Base-by-base conservation (phyloP, 2,329 filamentous ascomycete species). In the Cercospora sp. region DNA sequence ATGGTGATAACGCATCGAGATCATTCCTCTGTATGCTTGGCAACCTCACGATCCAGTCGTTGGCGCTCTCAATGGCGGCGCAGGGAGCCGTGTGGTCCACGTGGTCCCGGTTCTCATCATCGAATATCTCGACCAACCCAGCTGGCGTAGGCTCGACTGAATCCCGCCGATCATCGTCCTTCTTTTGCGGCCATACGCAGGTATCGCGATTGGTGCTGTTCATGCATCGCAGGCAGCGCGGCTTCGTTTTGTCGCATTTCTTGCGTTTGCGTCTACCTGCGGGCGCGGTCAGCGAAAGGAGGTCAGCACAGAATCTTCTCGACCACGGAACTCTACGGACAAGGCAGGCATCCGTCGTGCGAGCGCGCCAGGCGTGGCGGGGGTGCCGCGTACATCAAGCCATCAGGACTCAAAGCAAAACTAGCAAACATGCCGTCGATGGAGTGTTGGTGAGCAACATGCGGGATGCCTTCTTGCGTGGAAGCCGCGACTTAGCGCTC, bases 221-320 rank as follows among this genome's bases (percentile, higher is more conserved):
- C n/a, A 67, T 69, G 60, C 72, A 74, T 6, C 67, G 65, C 51
- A 58, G 53, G 55, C 71, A 74, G 33, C 39, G 65, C 1, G 70
- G 71, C 39, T 60, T 64, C 12, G 55, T 58, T 23, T 66, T 59
- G 64, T 74, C 72, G 18, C 71, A 74, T 63, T 61, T 67, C 57
- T 74, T 73, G 65, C 72, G 70, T 51, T 73, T 73, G 5, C 64
- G 63, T 36, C 71, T 70, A 65, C 72, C 72, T 72, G 55, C 26
- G 8, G 8, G 45, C 13, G 4, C 20, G 20, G n/a, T 69, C 58
- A 67, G 62, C 26, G 12, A 12, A 28, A 23, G 26, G 20, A 26
- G 59, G 13, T 57, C 23, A 13, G 18, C 12, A 33, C 13, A 20
- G 39, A 20, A n/a, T 30, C 33, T 42, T n/a, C 59, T 45, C 30